phyloP scores from a whole-genome alignment of 2,329 filamentous ascomycete species.

The Penicillium sclerotigenum region DNA sequence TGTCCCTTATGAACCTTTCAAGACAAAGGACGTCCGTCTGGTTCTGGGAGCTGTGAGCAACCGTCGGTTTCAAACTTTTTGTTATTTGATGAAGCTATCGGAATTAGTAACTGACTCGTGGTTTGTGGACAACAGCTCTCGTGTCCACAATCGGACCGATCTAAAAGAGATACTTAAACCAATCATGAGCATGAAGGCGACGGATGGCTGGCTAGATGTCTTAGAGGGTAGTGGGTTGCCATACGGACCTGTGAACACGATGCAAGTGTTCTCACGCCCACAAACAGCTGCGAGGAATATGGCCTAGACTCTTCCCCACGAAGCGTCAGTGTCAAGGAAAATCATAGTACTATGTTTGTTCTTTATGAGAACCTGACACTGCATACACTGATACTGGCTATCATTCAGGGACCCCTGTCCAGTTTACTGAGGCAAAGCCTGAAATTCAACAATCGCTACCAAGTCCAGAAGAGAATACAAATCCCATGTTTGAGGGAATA shows the following conservation, averaged over 20 bases:
- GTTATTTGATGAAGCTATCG: constrained; percentile 55
- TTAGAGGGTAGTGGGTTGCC: constrained; percentile 47
- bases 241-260: constrained; percentile 47
- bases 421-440: constrained; percentile 32
- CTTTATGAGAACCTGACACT: neutral
- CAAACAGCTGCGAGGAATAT: constrained; percentile 43
- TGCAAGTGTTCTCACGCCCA: constrained; percentile 46
- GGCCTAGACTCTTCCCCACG: constrained; percentile 29
- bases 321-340: constrained; percentile 21
- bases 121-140: constrained; percentile 60
- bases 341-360: constrained; percentile 30
- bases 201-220: constrained; percentile 39
- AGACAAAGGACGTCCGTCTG: constrained; percentile 67
- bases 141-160: constrained; percentile 53
- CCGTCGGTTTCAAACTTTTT: constrained; percentile 63
- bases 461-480: constrained; percentile 32
- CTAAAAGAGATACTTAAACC: constrained; percentile 38
- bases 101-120: constrained; percentile 60
- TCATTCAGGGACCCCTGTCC: constrained; percentile 25
- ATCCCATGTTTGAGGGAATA: constrained; percentile 24
- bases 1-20: constrained; percentile 53
- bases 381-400: neutral
- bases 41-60: constrained; percentile 72
- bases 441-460: constrained; percentile 26
- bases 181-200: constrained; percentile 37